These are phyloP conservation scores for Neonothopanus nambi DNA, from an alignment of 1,284 basidiomycete species.

Conservation along the genomic window DNA sequence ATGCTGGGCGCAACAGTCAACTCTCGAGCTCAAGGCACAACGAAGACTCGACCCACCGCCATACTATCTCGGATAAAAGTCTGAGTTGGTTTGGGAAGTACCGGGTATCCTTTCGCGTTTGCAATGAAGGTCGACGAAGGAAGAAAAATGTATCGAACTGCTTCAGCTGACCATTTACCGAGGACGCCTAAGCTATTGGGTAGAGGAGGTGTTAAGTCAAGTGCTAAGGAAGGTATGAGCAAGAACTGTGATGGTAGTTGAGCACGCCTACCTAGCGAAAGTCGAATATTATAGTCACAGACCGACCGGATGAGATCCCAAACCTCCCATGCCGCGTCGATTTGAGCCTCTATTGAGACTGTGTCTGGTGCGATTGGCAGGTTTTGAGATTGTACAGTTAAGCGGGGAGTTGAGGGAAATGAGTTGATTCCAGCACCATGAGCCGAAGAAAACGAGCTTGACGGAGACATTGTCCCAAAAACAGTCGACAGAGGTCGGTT, in stretches of 20 bases:
- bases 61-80: slow-evolving; percentile 86
- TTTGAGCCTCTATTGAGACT: slow-evolving; percentile 52
- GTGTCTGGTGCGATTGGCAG: slow-evolving; percentile 26
- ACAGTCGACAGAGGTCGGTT: slow-evolving; percentile 36
- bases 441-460: slow-evolving; percentile 23
- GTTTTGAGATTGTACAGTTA: slow-evolving; percentile 24
- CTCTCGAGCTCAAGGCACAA: slow-evolving; percentile 12
- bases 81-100: slow-evolving; percentile 91
- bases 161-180: slow-evolving; percentile 90
- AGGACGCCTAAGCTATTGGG: slow-evolving; percentile 74
- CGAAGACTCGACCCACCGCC: slow-evolving; percentile 56
- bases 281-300: slow-evolving; percentile 83
- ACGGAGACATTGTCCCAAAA: slow-evolving; percentile 23
- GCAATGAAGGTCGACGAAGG: slow-evolving; percentile 92
- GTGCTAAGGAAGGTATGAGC: slow-evolving; percentile 48
- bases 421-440: slow-evolving; percentile 6
- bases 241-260: not conserved
- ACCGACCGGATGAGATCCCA: slow-evolving; percentile 93
- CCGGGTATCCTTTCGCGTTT: slow-evolving; percentile 96
- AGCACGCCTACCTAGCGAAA: slow-evolving; percentile 67
- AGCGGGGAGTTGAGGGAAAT: slow-evolving; percentile 35
- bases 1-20: slow-evolving; percentile 50
- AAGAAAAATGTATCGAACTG: slow-evolving; percentile 84
- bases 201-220: slow-evolving; percentile 88
- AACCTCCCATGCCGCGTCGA: slow-evolving; percentile 93